Conservation (phyloP, 2,329 filamentous ascomycete species). For the Colletotrichum sp. region DNA sequence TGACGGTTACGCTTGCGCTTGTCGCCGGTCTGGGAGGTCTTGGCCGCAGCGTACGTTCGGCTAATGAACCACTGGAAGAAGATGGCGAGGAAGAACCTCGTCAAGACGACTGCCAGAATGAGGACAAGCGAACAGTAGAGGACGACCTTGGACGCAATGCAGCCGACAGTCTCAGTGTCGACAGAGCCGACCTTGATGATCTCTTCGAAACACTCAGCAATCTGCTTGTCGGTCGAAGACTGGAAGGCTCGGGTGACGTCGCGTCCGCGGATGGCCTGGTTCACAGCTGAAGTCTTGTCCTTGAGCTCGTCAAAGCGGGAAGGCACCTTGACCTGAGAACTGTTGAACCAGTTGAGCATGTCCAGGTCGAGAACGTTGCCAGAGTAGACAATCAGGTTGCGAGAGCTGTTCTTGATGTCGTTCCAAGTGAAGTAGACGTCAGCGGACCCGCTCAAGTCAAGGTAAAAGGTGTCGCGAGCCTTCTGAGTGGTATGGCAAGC, state of each 20-base stretch:
- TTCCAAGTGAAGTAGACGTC: constrained; percentile 98
- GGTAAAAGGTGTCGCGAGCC: constrained; percentile 78
- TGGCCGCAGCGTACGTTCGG: constrained; percentile 81
- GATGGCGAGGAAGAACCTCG: constrained; percentile 88
- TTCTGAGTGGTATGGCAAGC: constrained; percentile 80
- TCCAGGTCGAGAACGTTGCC: constrained; percentile 91
- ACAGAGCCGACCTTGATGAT: constrained; percentile 96
- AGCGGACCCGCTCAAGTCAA: constrained; percentile 67
- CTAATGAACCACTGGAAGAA: constrained; percentile 97
- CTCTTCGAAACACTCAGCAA: constrained; percentile 87
- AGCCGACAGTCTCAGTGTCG: constrained; percentile 94
- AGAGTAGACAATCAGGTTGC: constrained; percentile 93
- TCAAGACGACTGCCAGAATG: constrained; percentile 85
- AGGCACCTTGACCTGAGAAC: constrained; percentile 77
- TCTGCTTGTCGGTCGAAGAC: constrained; percentile 75
- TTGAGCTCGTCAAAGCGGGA: constrained; percentile 80
- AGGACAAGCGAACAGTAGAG: constrained; percentile 92
- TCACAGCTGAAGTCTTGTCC: constrained; percentile 64
- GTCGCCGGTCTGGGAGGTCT: constrained; percentile 82
- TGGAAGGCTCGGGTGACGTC: constrained; percentile 92
- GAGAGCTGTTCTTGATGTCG: constrained; percentile 85
- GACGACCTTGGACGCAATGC: constrained; percentile 96
- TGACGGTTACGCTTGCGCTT: constrained; percentile 86
- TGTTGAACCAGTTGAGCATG: constrained; percentile 89
- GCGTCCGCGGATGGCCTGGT: constrained; percentile 74